Base-by-base conservation (phyloP, 176 grass and related monocot species). In the Triticum turgidum region DNA sequence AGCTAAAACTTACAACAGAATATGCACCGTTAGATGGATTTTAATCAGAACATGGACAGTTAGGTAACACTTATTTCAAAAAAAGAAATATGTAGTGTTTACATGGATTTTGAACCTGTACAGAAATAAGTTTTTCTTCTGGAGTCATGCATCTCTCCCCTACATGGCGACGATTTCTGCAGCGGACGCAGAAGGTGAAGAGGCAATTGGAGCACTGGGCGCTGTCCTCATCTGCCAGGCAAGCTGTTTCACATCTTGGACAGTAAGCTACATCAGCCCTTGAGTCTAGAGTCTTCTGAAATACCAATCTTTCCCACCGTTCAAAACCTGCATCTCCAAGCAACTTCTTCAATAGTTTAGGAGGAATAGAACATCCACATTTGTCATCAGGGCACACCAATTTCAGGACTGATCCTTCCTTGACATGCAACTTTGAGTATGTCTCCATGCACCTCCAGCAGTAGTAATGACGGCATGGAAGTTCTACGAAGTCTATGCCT, bases 371-470 rank as follows among this genome's bases (percentile, higher is more conserved):
- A 11, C 88, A 68, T 20, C 52, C 56, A 33, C 86, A 93, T 70
- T 80, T 86, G 14, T 68, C 47, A 83, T 85, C 66, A 83, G 88
- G 88, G 21, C 88, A 93, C 33, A 86, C 65, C 80, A 93, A 64
- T 73, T 93, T 86, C 51, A 85, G 61, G 66, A 93, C 80, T 6
- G 92, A 88, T 45, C 88, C 92, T 82, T 93, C 91, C 61, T 76
- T 77, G 21, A 93, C 88, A 86, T 93, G 88, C 73, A 93, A 90
- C 66, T 68, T 90, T 69, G 83, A 86, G 63, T 93, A 93, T 12
- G 80, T 90, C 65, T 88, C 92, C 86, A 88, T 88, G 83, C 92
- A 93, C 64, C 73, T 86, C 69, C 11, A 10, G 71, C 92, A 91
- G 80, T 86, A 93, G 51, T 83, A 91, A 90, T 91, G 89, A 22